These are phyloP conservation scores for Dimargaris verticillata DNA, from an alignment of 192 early-diverging fungal species.

Conservation along the genomic window DNA sequence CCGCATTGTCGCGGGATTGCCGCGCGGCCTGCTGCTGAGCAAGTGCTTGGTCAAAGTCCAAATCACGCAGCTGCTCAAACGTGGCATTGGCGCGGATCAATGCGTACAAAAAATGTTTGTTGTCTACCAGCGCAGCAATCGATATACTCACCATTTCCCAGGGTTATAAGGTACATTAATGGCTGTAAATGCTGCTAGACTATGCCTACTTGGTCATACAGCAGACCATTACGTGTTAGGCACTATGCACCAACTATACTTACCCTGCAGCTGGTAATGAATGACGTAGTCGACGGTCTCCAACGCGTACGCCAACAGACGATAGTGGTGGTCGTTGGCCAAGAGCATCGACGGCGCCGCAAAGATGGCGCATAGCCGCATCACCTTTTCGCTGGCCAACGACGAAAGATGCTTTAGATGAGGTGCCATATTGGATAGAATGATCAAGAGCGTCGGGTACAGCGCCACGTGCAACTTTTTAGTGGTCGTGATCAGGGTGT, in stretches of 20 bases:
- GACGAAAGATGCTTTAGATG: slow-evolving; percentile 59
- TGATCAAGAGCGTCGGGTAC: slow-evolving; percentile 60
- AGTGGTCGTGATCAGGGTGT: slow-evolving; percentile 57
- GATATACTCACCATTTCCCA: too few species aligned
- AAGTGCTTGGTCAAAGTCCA: slow-evolving; percentile 48
- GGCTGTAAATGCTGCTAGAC: too few species aligned
- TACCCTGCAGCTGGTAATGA: slow-evolving; percentile 67
- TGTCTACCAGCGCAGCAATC: too few species aligned
- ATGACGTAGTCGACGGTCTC: slow-evolving; percentile 72
- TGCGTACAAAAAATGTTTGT: slow-evolving; percentile 63
- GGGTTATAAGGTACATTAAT: too few species aligned
- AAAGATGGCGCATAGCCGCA: slow-evolving; percentile 60
- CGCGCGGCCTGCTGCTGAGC: slow-evolving; percentile 25
- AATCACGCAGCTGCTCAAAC: slow-evolving; percentile 45
- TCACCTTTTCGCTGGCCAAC: slow-evolving; percentile 50
- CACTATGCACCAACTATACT: too few species aligned
- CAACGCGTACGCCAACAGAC: slow-evolving; percentile 51
- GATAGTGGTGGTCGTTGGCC: slow-evolving; percentile 60
- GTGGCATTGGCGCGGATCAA: slow-evolving; percentile 55
- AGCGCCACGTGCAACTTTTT: slow-evolving; percentile 41
- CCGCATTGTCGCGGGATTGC: slow-evolving; percentile 12
- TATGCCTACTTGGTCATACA: too few species aligned
- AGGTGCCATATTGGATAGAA: slow-evolving; percentile 70
- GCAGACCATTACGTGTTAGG: too few species aligned
- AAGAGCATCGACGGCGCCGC: slow-evolving; percentile 63